Evolutionary conservation across 202 grass and related monocot species (phyloP).

Genomic region (Setaria italica): DNA sequence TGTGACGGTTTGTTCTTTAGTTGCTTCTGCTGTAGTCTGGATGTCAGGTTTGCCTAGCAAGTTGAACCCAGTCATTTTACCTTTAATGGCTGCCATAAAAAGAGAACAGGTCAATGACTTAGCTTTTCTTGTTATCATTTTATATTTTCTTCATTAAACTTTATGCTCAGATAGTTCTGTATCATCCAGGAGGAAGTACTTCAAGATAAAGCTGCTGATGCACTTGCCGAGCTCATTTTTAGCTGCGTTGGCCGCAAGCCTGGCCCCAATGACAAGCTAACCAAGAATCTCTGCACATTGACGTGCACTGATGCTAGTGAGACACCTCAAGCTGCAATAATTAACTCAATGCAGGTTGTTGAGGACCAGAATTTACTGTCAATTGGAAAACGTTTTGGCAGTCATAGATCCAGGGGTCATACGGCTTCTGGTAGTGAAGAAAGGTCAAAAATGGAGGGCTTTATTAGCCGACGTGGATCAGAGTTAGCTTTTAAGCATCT

Average conservation of each 20-base stretch:
- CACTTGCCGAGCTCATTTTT: conserved; percentile 94
- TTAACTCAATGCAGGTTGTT: conserved; percentile 91
- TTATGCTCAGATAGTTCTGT: conserved; percentile 44
- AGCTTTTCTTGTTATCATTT: conserved; percentile 32
- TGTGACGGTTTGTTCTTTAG: conserved; percentile 84
- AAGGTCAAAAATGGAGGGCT: conserved; percentile 82
- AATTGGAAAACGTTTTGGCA: conserved; percentile 65
- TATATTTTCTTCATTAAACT: conserved; percentile 37
- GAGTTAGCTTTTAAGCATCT: conserved; percentile 94
- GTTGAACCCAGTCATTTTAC: conserved; percentile 97
- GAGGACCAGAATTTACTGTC: conserved; percentile 92
- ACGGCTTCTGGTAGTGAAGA: conserved; percentile 63
- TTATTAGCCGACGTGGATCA: conserved; percentile 92
- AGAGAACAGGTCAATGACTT: conserved; percentile 79
- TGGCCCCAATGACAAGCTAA: conserved; percentile 95
- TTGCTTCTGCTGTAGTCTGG: conserved; percentile 92
- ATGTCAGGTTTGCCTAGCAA: conserved; percentile 82
- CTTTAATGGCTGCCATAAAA: conserved; percentile 99
- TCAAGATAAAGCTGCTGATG: conserved; percentile 97
- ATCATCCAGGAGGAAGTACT: conserved; percentile 88
- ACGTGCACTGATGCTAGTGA: conserved; percentile 78
- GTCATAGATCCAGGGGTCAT: conserved; percentile 67
- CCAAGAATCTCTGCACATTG: conserved; percentile 92
- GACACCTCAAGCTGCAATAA: conserved; percentile 88
- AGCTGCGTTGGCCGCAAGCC: conserved; percentile 93